Conservation (phyloP, 441 rosid species). For the Kokia cookei region DNA sequence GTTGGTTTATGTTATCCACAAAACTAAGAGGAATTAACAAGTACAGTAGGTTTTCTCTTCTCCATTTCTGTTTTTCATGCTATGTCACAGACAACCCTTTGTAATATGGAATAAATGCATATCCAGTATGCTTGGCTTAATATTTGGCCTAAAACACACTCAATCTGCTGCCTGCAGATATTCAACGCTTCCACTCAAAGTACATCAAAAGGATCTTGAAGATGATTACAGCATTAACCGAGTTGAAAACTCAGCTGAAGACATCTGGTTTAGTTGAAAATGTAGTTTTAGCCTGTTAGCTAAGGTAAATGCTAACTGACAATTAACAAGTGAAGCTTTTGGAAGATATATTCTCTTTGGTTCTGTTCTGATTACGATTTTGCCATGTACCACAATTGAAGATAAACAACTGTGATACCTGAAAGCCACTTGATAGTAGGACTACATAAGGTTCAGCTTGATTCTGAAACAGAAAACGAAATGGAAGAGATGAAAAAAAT, state of each 20-base stretch:
- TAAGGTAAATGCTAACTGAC: background rate
- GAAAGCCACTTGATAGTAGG: background rate
- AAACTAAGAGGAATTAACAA: conserved; percentile 42
- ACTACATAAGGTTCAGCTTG: conserved; percentile 5
- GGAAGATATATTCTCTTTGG: background rate
- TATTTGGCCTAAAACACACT: background rate
- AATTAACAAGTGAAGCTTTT: background rate
- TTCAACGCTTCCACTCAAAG: background rate
- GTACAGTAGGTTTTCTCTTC: background rate
- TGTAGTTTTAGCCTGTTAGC: background rate
- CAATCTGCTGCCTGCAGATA: background rate
- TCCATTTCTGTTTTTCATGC: background rate
- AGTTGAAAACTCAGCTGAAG: background rate
- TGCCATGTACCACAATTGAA: background rate
- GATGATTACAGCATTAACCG: background rate
- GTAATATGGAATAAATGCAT: background rate
- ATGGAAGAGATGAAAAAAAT: too few species aligned
- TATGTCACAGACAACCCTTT: background rate
- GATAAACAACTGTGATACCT: background rate
- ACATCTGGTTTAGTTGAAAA: background rate
- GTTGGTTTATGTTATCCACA: conserved; percentile 41
- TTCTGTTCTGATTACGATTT: background rate
- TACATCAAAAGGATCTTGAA: background rate
- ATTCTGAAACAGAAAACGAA: too few species aligned
- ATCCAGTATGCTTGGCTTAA: background rate